Evolutionary conservation across 345 rosid genomes (phyloP).

Genomic region (Hibiscus syriacus): DNA sequence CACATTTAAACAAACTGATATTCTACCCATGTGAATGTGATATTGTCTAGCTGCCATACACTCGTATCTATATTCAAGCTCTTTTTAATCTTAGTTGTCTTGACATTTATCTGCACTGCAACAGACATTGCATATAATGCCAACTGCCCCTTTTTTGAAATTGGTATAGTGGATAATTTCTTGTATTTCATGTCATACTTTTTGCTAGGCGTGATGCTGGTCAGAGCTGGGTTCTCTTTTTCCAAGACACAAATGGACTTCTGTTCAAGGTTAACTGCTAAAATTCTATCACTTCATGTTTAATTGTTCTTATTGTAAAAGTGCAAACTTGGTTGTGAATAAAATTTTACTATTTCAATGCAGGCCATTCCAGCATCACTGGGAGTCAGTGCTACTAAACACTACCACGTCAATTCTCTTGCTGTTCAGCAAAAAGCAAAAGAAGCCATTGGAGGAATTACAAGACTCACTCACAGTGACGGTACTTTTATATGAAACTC

Average conservation of each 20-base stretch:
- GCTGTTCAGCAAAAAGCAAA: slow-evolving; percentile 98
- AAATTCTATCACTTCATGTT: not conserved
- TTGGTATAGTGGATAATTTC: not conserved
- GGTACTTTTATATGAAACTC: slow-evolving; percentile 36
- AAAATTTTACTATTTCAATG: slow-evolving; percentile 2
- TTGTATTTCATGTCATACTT: not conserved
- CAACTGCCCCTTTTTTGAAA: not conserved
- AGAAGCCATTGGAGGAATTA: slow-evolving; percentile 97
- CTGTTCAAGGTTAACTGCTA: slow-evolving; percentile 67
- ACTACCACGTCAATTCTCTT: slow-evolving; percentile 92
- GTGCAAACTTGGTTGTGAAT: not conserved
- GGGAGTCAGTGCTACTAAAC: slow-evolving; percentile 82
- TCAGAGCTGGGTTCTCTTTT: slow-evolving; percentile 81
- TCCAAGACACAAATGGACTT: slow-evolving; percentile 98
- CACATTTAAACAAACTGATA: not conserved
- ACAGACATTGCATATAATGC: not conserved
- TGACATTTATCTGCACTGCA: not conserved
- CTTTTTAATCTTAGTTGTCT: not conserved
- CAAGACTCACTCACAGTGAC: slow-evolving; percentile 78
- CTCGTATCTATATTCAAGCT: not conserved
- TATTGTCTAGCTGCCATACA: not conserved
- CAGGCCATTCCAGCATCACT: slow-evolving; percentile 93
- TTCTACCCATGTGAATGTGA: not conserved
- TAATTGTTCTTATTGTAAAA: slow-evolving; percentile 4
- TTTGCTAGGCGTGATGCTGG: slow-evolving; percentile 65